Conservation (phyloP, 2,329 filamentous ascomycete species). For the Aspergillus phoenicis region DNA sequence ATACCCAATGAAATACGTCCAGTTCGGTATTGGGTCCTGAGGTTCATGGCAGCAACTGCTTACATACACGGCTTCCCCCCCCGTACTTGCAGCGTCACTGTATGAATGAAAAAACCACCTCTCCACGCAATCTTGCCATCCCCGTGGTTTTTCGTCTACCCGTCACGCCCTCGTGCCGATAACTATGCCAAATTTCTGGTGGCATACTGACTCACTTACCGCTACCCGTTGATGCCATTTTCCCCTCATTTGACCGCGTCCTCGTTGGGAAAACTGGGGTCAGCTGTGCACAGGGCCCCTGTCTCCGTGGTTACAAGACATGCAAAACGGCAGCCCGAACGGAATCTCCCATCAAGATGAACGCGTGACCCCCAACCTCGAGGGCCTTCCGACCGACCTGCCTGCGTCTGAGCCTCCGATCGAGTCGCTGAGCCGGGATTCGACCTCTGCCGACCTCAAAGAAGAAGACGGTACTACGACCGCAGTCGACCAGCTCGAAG, state of each 20-base stretch:
- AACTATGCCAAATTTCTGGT: slow-evolving; percentile 49
- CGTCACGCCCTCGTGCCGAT: slow-evolving; percentile 46
- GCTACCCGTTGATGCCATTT: slow-evolving; percentile 47
- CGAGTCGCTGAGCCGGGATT: slow-evolving; percentile 28
- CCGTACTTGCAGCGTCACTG: slow-evolving; percentile 29
- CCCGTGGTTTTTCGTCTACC: slow-evolving; percentile 36
- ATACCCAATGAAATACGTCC: neutral
- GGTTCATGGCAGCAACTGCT: slow-evolving; percentile 18
- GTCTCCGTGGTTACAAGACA: slow-evolving; percentile 47
- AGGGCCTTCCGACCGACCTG: slow-evolving; percentile 26
- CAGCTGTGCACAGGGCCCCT: slow-evolving; percentile 45
- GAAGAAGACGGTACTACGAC: slow-evolving; percentile 29
- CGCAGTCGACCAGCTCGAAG: slow-evolving; percentile 35
- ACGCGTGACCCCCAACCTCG: slow-evolving; percentile 36
- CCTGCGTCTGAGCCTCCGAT: slow-evolving; percentile 24
- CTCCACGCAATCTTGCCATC: slow-evolving; percentile 40
- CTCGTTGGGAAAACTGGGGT: slow-evolving; percentile 51
- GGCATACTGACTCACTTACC: slow-evolving; percentile 32
- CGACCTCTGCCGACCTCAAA: slow-evolving; percentile 32
- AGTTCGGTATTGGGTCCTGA: slow-evolving; percentile 20
- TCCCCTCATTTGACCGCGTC: slow-evolving; percentile 37
- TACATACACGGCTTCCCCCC: slow-evolving; percentile 32
- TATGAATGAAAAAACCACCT: slow-evolving; percentile 47
- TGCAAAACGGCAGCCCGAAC: slow-evolving; percentile 50
- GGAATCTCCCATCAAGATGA: slow-evolving; percentile 45